Base-by-base conservation (phyloP, 2,329 filamentous ascomycete species). In the Paraphoma chrysanthemicola region DNA sequence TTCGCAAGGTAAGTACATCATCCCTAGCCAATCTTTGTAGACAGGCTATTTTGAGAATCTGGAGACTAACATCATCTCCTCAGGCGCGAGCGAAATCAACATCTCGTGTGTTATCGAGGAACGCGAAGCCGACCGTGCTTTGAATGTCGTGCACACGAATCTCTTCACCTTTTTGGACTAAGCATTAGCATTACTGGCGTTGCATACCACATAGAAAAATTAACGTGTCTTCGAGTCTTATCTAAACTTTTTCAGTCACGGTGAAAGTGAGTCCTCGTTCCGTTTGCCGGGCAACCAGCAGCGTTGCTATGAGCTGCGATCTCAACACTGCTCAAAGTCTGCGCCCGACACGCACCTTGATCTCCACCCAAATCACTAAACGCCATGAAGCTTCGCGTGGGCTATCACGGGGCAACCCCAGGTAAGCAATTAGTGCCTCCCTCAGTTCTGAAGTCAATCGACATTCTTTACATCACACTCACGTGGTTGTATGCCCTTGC, bases 61-160 rank as follows among this genome's bases (percentile, higher is more conserved):
- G 16, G 29, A 51, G 3, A 45, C 48, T 56, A 45, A 53, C 28
- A 18, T 4, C 36, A 6, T 11, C 4, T 2, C 28, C 9, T n/a
- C 53, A 96, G 93, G 93, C 70, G 95, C 95, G 28, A 97, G 93
- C 75, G 95, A 99, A 82, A 99, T 99, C 79, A 99, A 98, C 77
- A 99, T 99, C 58, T 97, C 93, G 10, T 99, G 95, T 73, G 95
- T 99, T 44, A 96, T 99, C 74, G 92, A 96, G 70, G 92, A 92
- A 65, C 84, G 89, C 64, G 93, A 98, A 73, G 93, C 95, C 18
- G 92, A 93, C 66, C 88, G 95, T 66, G 95, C 95, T 31, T 90
- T 99, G 83, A 98, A 96, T 75, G 92, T 98, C 70, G 84, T 99
- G 63, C 95, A 99, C 76, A 98, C 95, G 17, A 94, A 93, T 80